A percentile compares a stretch with the other conserved stretches of the same genome.
Evolutionary conservation across 2,329 filamentous ascomycete genomes (phyloP).

Genomic region (Phialophora chinensis): DNA sequence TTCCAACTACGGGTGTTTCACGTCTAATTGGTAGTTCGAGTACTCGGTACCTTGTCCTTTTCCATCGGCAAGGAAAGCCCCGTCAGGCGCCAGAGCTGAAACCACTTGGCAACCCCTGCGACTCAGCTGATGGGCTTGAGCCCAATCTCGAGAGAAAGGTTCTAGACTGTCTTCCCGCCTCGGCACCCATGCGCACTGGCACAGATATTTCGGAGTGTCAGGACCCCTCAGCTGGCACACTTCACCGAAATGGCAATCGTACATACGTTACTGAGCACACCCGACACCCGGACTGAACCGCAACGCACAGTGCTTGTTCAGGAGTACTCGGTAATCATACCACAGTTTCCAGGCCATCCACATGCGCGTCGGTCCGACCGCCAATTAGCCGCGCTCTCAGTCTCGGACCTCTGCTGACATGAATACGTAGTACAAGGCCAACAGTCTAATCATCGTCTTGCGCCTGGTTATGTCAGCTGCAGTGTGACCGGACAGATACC

Average conservation of each 20-base stretch:
- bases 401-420: slow-evolving; percentile 10
- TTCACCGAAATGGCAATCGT: slow-evolving; percentile 3
- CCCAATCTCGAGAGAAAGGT: neutral
- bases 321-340: slow-evolving; percentile 18
- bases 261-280: neutral
- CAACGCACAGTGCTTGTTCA: neutral
- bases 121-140: slow-evolving; percentile 15
- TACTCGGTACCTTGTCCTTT: slow-evolving; percentile 1
- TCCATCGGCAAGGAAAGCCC: neutral
- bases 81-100: slow-evolving; percentile 9
- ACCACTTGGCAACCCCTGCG: neutral
- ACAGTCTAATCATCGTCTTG: neutral
- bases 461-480: slow-evolving; percentile 17
- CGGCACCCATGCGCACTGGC: neutral
- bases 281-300: neutral
- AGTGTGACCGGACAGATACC: slow-evolving; percentile 3
- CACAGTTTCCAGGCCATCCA: neutral
- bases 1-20: neutral
- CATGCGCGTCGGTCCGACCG: slow-evolving; percentile 13
- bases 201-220: neutral
- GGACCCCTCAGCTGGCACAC: neutral
- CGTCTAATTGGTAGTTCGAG: neutral
- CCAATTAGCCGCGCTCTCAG: slow-evolving; percentile 3
- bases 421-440: neutral
- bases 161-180: slow-evolving; percentile 7